These are phyloP conservation scores for Aspergillus coremiiformis DNA, from an alignment of 495 filamentous ascomycete genomes.

Conservation along the genomic window DNA sequence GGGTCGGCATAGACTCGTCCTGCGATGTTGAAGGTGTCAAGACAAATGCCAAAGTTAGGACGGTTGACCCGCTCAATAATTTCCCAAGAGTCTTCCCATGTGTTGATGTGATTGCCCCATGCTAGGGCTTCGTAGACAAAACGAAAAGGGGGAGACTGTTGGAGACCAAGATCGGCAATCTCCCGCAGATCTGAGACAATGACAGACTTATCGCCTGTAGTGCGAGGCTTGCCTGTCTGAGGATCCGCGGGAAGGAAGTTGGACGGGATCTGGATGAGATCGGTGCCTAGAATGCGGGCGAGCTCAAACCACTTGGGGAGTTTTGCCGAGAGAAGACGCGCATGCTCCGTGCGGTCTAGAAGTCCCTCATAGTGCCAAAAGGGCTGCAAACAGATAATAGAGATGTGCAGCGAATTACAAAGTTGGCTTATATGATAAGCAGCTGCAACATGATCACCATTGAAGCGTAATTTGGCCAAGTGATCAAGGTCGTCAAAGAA, in stretches of 20 bases:
- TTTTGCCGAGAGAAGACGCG: constrained; percentile 48
- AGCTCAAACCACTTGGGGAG: constrained; percentile 63
- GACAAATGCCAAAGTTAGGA: constrained; percentile 68
- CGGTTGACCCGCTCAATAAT: constrained; percentile 58
- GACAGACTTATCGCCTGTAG: constrained; percentile 48
- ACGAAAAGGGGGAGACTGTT: constrained; percentile 48
- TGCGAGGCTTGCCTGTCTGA: constrained; percentile 20
- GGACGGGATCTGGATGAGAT: constrained; percentile 67
- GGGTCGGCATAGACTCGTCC: constrained; percentile 70
- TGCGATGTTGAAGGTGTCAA: constrained; percentile 78
- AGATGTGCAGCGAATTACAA: constrained; percentile 51
- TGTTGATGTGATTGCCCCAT: constrained; percentile 66
- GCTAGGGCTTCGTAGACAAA: constrained; percentile 73
- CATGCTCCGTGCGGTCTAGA: constrained; percentile 53
- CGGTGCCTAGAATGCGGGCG: constrained; percentile 54
- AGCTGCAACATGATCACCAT: constrained; percentile 47
- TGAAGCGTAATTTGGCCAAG: constrained; percentile 50
- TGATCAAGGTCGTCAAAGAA: constrained; percentile 74
- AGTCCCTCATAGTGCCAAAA: constrained; percentile 77
- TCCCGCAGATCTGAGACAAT: constrained; percentile 59
- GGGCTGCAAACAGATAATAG: constrained; percentile 67
- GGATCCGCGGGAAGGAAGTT: constrained; percentile 56
- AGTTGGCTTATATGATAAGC: constrained; percentile 47
- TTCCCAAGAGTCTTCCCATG: constrained; percentile 67
- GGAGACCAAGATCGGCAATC: constrained; percentile 56